A percentile compares a stretch with the other conserved stretches of the same genome.
phyloP scores from a whole-genome alignment of 768 basidiomycete species.

The Lactarius hengduanensis region DNA sequence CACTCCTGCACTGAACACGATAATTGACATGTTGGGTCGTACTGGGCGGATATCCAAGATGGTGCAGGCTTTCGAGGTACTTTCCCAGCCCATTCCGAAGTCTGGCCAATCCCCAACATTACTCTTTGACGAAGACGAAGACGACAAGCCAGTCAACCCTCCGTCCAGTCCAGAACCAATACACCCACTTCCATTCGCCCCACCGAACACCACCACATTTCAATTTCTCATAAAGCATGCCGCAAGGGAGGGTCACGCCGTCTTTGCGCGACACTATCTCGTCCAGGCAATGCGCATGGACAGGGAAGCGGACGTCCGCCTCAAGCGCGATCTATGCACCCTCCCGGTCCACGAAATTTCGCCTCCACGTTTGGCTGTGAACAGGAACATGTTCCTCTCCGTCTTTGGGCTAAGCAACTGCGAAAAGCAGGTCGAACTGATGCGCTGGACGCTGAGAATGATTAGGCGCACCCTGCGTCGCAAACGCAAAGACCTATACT shows the following conservation, averaged over 20 bases:
- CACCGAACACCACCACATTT: conserved; percentile 68
- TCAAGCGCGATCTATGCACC: conserved; percentile 38
- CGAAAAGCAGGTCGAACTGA: conserved; percentile 54
- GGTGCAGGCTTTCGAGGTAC: conserved; percentile 73
- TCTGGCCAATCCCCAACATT: conserved; percentile 43
- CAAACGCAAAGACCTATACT: conserved; percentile 49
- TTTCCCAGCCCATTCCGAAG: conserved; percentile 65
- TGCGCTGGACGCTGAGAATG: conserved; percentile 58
- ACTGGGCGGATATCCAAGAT: conserved; percentile 60
- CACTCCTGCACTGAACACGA: conserved; percentile 67
- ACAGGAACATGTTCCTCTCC: conserved; percentile 54
- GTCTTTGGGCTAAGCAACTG: conserved; percentile 59
- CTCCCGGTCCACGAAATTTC: conserved; percentile 37
- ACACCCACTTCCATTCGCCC: conserved; percentile 43
- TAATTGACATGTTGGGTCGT: conserved; percentile 67
- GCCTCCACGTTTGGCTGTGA: conserved; percentile 56
- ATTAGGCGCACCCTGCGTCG: conserved; percentile 44
- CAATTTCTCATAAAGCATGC: conserved; percentile 59
- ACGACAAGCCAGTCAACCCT: conserved; percentile 54
- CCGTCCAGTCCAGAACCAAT: conserved; percentile 37
- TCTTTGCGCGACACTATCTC: conserved; percentile 66
- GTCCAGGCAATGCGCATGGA: conserved; percentile 52
- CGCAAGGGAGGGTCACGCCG: conserved; percentile 45
- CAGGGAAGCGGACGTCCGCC: conserved; percentile 35
- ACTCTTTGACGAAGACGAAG: conserved; percentile 63